Base-by-base conservation (phyloP, 2,329 filamentous ascomycete genomes). In the Raffaelea arxii region DNA sequence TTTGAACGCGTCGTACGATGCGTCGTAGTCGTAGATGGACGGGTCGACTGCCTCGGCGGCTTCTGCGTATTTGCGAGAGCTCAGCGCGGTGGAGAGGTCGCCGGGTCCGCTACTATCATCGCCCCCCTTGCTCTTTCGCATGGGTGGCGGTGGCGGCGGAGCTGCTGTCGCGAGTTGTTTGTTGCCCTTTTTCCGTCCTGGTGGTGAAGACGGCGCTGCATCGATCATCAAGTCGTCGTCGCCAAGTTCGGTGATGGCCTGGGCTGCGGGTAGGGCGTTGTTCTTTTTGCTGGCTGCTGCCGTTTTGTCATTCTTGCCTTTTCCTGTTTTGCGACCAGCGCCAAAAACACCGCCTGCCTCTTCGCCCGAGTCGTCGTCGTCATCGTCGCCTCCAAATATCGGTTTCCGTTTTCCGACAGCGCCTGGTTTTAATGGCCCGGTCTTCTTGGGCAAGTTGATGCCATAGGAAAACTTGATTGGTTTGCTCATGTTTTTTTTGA, bases 11-110 rank as follows among this genome's bases (percentile, higher is more conserved):
- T 91, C 86, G 65, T 88, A 90, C 21, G 87, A 84, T 2, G 75
- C 76, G 61, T 94, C 87, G 66, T 92, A 94, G 65, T 92, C 86
- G 69, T 90, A 92, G 54, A 92, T 81, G 42, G 78, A 82, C 2
- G 84, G 69, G 56, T 92, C 86, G 9, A 84, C 59, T 49, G 78
- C 72, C 51, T 80, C 71, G 2, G 84, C 85, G 16, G 78, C 77
- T 52, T 80, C 71, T 32, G 78, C 75, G 54, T 84, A 73, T 55
- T 76, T 79, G 45, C 77, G 75, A 23, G 83, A 78, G 25, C 78
- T 69, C 25, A 82, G 69, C 2, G 77, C 67, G 55, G 78, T 77
- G 3, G 84, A 85, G 2, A 87, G 72, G 57, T 89, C 83, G 30
- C 75, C 81, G 30, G 75, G 75, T 54, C n/a, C n/a, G n/a, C n/a